Conservation (phyloP, 192 early-diverging fungal species). For the Backusella parvicylindrica region DNA sequence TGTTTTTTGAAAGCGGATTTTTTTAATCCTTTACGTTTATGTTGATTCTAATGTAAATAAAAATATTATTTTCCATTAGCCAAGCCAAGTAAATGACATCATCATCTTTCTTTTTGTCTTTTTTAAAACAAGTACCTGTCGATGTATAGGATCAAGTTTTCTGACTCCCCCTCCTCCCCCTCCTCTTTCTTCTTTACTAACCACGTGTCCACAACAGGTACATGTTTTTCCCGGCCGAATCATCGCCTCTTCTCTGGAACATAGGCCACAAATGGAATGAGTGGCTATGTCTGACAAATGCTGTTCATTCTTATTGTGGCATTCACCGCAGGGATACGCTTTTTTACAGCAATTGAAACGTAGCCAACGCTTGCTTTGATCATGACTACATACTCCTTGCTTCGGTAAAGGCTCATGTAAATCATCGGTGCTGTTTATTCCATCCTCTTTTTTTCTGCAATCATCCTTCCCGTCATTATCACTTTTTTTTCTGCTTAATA, state of each 20-base stretch:
- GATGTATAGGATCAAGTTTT: slow-evolving; percentile 25
- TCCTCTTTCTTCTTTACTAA: slow-evolving; percentile 63
- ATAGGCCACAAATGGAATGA: slow-evolving; percentile 80
- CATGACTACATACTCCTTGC: slow-evolving; percentile 81
- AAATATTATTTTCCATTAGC: not conserved
- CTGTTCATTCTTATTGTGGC: slow-evolving; percentile 75
- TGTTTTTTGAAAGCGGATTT: slow-evolving; percentile 33
- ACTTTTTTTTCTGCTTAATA: slow-evolving; percentile 7
- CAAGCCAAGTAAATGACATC: not conserved
- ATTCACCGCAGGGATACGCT: slow-evolving; percentile 78
- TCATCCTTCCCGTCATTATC: slow-evolving; percentile 32
- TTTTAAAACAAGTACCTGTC: not conserved
- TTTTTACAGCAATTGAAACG: slow-evolving; percentile 92
- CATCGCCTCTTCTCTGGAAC: slow-evolving; percentile 70
- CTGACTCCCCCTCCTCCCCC: slow-evolving; percentile 81
- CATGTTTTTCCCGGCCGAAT: slow-evolving; percentile 45
- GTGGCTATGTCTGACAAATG: slow-evolving; percentile 65
- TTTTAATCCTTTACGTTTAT: slow-evolving; percentile 24
- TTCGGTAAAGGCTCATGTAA: slow-evolving; percentile 66
- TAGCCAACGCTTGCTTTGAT: slow-evolving; percentile 82
- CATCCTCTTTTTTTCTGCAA: no score
- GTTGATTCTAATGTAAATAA: slow-evolving; percentile 16
- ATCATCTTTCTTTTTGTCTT: not conserved
- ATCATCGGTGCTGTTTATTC: no score
- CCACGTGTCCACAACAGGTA: slow-evolving; percentile 59